A percentile compares a stretch with the other conserved stretches of the same genome.
Conservation (phyloP, 2,329 filamentous ascomycete genomes). For the Xylaria sp. region DNA sequence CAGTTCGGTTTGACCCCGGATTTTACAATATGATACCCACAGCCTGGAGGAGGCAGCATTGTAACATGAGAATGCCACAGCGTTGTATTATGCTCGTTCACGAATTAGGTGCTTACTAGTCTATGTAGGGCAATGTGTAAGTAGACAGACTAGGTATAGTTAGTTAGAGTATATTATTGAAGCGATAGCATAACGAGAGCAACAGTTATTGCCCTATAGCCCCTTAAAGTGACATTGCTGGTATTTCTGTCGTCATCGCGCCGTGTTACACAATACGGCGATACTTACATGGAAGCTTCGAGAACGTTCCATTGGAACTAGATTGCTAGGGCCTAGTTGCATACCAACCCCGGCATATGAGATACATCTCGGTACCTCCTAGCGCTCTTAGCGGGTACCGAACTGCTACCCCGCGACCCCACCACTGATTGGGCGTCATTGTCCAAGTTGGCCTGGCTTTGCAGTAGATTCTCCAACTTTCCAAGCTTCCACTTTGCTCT, state of each 20-base stretch:
- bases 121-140: neutral
- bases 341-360: neutral
- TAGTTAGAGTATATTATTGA: too few species aligned
- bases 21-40: conserved; percentile 36
- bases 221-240: neutral
- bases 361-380: neutral
- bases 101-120: neutral
- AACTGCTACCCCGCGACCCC: conserved; percentile 37
- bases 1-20: conserved; percentile 9
- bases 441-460: neutral
- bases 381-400: conserved; percentile 1
- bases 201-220: neutral
- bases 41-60: conserved; percentile 6
- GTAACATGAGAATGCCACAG: conserved; percentile 12
- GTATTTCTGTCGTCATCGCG: neutral
- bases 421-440: conserved; percentile 39
- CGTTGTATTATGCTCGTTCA: neutral
- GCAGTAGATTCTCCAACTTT: conserved; percentile 30
- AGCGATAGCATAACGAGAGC: neutral
- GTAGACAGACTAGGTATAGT: too few species aligned
- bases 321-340: neutral
- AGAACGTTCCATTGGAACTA: conserved; percentile 30
- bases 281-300: conserved; percentile 35
- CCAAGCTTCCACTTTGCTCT: conserved; percentile 18
- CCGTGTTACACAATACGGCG: neutral